A percentile compares a stretch with the other conserved stretches of the same genome.
Evolutionary conservation across 2,329 filamentous ascomycete species (phyloP).

Genomic region (Chalaropsis ovoidea): DNA sequence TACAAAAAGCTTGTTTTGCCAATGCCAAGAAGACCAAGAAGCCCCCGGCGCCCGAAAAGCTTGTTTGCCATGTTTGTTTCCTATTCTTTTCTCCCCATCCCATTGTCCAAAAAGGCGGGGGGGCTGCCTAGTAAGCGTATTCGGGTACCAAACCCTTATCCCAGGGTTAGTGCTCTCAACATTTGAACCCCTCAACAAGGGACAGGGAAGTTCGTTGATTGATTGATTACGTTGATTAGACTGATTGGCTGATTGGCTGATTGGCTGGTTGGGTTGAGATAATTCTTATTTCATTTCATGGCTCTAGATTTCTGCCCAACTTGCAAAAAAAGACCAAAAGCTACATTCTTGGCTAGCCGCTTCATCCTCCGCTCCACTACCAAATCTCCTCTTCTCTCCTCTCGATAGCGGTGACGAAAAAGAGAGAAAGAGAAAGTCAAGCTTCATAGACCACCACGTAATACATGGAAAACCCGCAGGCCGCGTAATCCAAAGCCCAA

Average conservation of each 20-base stretch:
- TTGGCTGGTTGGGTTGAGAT: no score
- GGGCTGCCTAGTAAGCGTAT: not conserved
- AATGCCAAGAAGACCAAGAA: constrained; percentile 7
- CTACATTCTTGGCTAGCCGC: not conserved
- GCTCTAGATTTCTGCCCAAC: not conserved
- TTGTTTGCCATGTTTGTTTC: not conserved
- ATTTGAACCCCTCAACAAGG: no score
- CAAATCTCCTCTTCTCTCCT: not conserved
- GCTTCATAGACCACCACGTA: no score
- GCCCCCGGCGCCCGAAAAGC: not conserved
- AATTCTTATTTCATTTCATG: no score
- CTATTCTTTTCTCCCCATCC: not conserved
- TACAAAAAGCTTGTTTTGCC: not conserved
- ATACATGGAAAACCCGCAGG: no score
- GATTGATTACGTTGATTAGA: no score
- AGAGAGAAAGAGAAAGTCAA: no score
- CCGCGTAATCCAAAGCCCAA: no score
- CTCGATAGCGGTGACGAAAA: no score
- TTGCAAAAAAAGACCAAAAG: not conserved
- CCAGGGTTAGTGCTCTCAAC: no score
- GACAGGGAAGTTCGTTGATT: no score
- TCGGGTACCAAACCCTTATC: not conserved
- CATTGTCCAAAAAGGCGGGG: not conserved
- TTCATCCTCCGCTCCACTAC: not conserved
- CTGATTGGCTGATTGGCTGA: no score